Evolutionary conservation across 257 asterid species (phyloP).

Genomic region (Solanum megistacrolobum): DNA sequence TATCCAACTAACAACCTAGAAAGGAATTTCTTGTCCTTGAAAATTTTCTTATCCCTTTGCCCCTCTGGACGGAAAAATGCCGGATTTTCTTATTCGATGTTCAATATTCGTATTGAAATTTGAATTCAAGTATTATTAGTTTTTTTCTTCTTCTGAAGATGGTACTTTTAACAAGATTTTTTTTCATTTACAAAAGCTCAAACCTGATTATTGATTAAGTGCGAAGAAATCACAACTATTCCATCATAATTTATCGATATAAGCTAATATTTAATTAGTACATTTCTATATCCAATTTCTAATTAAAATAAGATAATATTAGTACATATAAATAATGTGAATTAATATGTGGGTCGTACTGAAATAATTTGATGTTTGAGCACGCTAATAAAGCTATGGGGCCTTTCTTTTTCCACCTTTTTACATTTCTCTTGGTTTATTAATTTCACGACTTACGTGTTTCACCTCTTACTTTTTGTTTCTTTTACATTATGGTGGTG

Average conservation of each 20-base stretch:
- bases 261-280: not conserved
- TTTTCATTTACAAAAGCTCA: accelerated
- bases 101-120: not conserved
- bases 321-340: not conserved
- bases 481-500: not conserved
- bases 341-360: slow-evolving; percentile 14
- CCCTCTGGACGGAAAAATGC: not conserved
- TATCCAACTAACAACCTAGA: not conserved
- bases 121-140: not conserved
- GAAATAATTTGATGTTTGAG: slow-evolving; percentile 13
- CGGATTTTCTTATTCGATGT: not conserved
- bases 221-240: accelerated
- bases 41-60: not conserved
- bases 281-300: not conserved
- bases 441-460: not conserved
- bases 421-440: not conserved
- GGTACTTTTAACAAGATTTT: not conserved
- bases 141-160: too few species aligned
- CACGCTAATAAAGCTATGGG: slow-evolving; percentile 43
- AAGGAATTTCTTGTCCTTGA: not conserved
- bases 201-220: not conserved
- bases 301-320: not conserved
- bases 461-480: not conserved
- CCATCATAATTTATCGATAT: not conserved
- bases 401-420: not conserved